phyloP scores from a whole-genome alignment of 1,284 basidiomycete genomes.

The Uromyces viciae-fabae region DNA sequence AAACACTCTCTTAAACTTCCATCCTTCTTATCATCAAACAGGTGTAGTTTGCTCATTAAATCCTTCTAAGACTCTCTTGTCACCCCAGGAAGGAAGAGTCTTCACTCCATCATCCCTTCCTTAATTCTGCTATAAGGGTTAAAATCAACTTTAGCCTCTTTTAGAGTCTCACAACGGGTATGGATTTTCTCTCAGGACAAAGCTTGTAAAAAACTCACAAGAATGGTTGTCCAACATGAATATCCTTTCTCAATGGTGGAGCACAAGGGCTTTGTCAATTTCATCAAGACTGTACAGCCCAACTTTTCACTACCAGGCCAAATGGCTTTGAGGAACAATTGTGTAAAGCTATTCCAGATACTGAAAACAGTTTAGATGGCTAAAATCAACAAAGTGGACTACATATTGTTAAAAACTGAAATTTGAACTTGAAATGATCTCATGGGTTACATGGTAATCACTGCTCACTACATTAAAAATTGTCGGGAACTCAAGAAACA shows the following conservation, averaged over 20 bases:
- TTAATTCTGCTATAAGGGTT: too few relatives aligned
- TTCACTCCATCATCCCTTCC: too few relatives aligned
- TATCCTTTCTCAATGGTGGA: background rate
- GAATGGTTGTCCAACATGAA: background rate
- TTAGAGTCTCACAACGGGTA: background rate
- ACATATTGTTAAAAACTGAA: background rate
- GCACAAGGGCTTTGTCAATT: background rate
- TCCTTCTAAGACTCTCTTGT: too few relatives aligned
- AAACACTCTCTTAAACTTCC: too few relatives aligned
- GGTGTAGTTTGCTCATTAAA: too few relatives aligned
- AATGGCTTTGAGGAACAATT: background rate
- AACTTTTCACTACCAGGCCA: background rate
- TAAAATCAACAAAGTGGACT: background rate
- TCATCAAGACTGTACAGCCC: background rate
- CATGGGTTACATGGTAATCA: background rate
- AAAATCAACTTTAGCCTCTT: too few relatives aligned
- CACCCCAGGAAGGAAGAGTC: too few relatives aligned
- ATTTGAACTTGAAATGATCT: background rate
- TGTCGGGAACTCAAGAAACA: background rate
- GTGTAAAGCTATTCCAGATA: background rate
- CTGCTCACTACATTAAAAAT: background rate
- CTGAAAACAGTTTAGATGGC: background rate
- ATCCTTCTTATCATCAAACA: too few relatives aligned
- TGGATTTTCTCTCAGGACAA: conserved; percentile 13
- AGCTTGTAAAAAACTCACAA: background rate